phyloP scores from a whole-genome alignment of 2,329 filamentous ascomycete genomes.

The Ceratocystis variospora region DNA sequence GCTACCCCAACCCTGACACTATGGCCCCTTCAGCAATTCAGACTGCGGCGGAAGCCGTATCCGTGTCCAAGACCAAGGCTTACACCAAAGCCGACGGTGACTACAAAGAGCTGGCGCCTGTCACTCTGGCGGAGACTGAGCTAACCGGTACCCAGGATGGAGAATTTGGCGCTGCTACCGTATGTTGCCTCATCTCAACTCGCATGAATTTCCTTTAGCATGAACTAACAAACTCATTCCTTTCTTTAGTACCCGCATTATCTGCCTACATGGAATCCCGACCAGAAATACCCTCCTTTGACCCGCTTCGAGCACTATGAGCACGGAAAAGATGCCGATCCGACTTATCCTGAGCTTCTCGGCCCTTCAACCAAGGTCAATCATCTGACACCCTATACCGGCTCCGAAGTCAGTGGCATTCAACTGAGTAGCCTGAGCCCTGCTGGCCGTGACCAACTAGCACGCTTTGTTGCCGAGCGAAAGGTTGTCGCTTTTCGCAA shows the following conservation, averaged over 20 bases:
- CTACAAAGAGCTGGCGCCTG: slow-evolving; percentile 17
- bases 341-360: slow-evolving; percentile 54
- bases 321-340: slow-evolving; percentile 61
- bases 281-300: slow-evolving; percentile 51
- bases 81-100: slow-evolving; percentile 18
- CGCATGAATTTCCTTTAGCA: background rate
- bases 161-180: slow-evolving; percentile 12
- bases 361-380: slow-evolving; percentile 36
- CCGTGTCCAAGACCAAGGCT: background rate
- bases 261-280: slow-evolving; percentile 54
- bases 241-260: slow-evolving; percentile 51
- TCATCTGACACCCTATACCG: slow-evolving; percentile 59
- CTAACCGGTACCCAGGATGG: slow-evolving; percentile 17
- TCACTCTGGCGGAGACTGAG: slow-evolving; percentile 14
- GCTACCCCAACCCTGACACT: background rate
- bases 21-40: slow-evolving; percentile 18
- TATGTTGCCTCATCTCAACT: background rate
- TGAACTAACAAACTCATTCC: background rate
- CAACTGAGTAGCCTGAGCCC: slow-evolving; percentile 55
- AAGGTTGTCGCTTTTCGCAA: slow-evolving; percentile 68
- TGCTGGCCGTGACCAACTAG: slow-evolving; percentile 63
- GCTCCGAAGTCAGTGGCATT: slow-evolving; percentile 55
- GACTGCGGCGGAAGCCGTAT: slow-evolving; percentile 3
- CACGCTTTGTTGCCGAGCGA: slow-evolving; percentile 58
- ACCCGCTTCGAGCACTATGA: slow-evolving; percentile 59